Conservation (phyloP, 225 moss, liverwort and hornwort genomes). For the Polytrichum commune region DNA sequence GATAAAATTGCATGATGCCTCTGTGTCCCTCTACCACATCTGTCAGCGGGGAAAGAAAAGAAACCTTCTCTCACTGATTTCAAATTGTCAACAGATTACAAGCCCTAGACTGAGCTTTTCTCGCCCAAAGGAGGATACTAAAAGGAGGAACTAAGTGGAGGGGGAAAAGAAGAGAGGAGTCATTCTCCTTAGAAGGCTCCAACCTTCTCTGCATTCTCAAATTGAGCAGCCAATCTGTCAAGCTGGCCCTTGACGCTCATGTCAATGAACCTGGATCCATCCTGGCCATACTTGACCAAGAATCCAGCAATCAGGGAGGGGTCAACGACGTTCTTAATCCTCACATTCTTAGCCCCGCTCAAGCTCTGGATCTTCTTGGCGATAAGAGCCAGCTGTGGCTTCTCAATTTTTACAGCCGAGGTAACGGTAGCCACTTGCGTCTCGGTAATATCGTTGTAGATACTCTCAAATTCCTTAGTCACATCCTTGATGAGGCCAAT, state of each 20-base stretch:
- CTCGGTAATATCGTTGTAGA: constrained; percentile 73
- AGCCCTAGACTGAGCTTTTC: constrained; percentile 16
- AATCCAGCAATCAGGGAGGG: constrained; percentile 88
- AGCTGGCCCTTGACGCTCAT: constrained; percentile 98
- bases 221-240: constrained; percentile 78
- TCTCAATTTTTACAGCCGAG: constrained; percentile 97
- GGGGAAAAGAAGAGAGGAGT: constrained; percentile 1
- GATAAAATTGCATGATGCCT: constrained; percentile 1
- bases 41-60: constrained; percentile 17
- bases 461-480: constrained; percentile 71
- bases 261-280: constrained; percentile 87
- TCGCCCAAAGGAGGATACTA: constrained; percentile 10
- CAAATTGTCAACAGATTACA: constrained; percentile 56
- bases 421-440: constrained; percentile 88
- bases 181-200: constrained; percentile 41
- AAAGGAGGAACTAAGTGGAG: background rate
- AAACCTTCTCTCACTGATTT: constrained; percentile 10
- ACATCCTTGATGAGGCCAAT: constrained; percentile 68
- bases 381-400: constrained; percentile 89
- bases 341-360: constrained; percentile 84
- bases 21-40: constrained; percentile 18
- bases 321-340: constrained; percentile 92
- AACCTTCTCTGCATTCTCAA: constrained; percentile 74
- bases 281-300: constrained; percentile 91
- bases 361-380: constrained; percentile 96